Percentiles rank a stretch among this genome's conserved stretches.
Evolutionary conservation across 1,139 yeast genomes (phyloP).

Genomic region (Taphrina sp.): DNA sequence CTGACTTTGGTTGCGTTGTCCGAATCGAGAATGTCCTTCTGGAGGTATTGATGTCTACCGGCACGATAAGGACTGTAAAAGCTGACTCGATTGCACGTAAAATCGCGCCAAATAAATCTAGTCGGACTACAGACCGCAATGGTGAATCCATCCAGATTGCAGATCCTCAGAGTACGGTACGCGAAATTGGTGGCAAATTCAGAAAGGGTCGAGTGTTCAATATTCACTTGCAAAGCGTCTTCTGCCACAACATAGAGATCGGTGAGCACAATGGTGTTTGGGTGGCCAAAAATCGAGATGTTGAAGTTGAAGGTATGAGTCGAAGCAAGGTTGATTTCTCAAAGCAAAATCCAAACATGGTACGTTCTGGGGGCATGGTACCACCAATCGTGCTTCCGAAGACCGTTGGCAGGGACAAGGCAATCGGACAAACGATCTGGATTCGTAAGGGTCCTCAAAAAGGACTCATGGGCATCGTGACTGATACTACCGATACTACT

Average conservation of each 20-base stretch:
- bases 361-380: conserved; percentile 44
- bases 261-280: conserved; percentile 69
- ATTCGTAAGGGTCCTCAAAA: conserved; percentile 84
- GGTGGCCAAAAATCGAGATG: conserved; percentile 24
- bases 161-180: conserved; percentile 62
- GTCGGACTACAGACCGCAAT: conserved; percentile 76
- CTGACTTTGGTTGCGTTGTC: conserved; percentile 83
- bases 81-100: conserved; percentile 81
- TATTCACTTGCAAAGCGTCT: conserved; percentile 74
- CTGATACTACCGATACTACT: conserved; percentile 84
- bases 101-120: conserved; percentile 61
- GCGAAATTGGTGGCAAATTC: conserved; percentile 72
- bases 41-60: conserved; percentile 79
- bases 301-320: conserved; percentile 42
- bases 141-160: conserved; percentile 86
- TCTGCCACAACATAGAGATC: conserved; percentile 74
- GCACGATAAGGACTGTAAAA: conserved; percentile 66
- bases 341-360: conserved; percentile 20
- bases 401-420: conserved; percentile 72
- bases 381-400: conserved; percentile 52
- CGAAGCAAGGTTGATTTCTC: conserved; percentile 32
- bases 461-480: conserved; percentile 90
- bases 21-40: conserved; percentile 85
- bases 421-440: conserved; percentile 78
- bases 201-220: conserved; percentile 87